These are phyloP conservation scores for Kappamyces sp. DNA, from an alignment of 192 early-diverging fungal species.

Conservation along the genomic window DNA sequence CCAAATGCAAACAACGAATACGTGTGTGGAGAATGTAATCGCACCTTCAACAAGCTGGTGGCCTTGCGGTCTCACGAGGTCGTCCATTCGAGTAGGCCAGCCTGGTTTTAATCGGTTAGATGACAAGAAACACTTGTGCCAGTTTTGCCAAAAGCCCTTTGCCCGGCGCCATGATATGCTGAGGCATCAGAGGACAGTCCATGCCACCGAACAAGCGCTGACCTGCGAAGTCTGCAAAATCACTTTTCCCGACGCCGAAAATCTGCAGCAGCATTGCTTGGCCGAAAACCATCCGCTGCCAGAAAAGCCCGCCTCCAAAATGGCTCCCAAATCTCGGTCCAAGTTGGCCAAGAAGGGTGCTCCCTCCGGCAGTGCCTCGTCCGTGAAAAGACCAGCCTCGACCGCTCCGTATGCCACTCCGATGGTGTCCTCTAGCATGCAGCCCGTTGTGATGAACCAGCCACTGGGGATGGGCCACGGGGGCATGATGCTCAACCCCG, in stretches of 20 bases:
- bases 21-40: slow-evolving; percentile 1
- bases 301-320: no score
- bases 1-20: no score
- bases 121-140: slow-evolving; percentile 2
- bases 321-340: no score
- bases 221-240: background rate
- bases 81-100: slow-evolving; percentile 4
- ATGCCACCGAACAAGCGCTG: slow-evolving; percentile 6
- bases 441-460: no score
- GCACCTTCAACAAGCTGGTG: slow-evolving; percentile 1
- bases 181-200: slow-evolving; percentile 10
- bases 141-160: slow-evolving; percentile 7
- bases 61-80: slow-evolving; percentile 4
- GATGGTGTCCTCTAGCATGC: no score
- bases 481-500: no score
- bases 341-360: no score
- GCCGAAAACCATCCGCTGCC: background rate
- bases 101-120: background rate
- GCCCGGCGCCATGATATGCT: slow-evolving; percentile 15
- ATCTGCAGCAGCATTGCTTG: slow-evolving; percentile 3
- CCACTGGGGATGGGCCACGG: no score
- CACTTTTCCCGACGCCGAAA: background rate
- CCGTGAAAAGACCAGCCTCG: no score
- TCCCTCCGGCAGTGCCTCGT: no score
- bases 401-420: no score